These are phyloP conservation scores for Coemansia sp. DNA, from an alignment of 371 early-diverging fungal genomes.

Conservation along the genomic window DNA sequence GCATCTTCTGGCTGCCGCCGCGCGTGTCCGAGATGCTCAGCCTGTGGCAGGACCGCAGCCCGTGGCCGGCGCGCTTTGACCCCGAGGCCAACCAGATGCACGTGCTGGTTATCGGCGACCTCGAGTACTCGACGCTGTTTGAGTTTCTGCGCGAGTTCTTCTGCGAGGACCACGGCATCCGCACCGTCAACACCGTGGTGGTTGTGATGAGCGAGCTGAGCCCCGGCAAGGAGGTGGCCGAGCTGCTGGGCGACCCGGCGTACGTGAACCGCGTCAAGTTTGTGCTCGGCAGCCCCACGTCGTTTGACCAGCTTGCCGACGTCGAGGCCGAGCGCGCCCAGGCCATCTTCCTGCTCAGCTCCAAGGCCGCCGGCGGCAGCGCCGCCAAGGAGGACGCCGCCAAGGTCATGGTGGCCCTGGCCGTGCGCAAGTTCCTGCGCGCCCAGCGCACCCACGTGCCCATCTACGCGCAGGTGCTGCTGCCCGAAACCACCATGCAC, in stretches of 20 bases:
- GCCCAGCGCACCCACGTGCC: slow-evolving; percentile 28
- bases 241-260: slow-evolving; percentile 57
- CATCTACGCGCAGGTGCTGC: slow-evolving; percentile 61
- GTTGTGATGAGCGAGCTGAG: slow-evolving; percentile 63
- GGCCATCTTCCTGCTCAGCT: slow-evolving; percentile 63
- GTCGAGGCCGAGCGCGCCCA: slow-evolving; percentile 54
- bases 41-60: slow-evolving; percentile 56
- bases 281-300: slow-evolving; percentile 64
- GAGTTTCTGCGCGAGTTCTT: slow-evolving; percentile 74
- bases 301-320: slow-evolving; percentile 56
- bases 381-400: slow-evolving; percentile 59
- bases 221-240: slow-evolving; percentile 57
- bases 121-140: slow-evolving; percentile 56
- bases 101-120: slow-evolving; percentile 63
- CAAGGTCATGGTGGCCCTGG: slow-evolving; percentile 67
- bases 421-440: slow-evolving; percentile 62
- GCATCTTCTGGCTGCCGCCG: slow-evolving; percentile 68
- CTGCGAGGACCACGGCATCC: slow-evolving; percentile 65
- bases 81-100: slow-evolving; percentile 55
- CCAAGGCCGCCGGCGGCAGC: slow-evolving; percentile 51
- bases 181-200: slow-evolving; percentile 60
- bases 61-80: slow-evolving; percentile 55
- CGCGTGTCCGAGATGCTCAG: slow-evolving; percentile 63
- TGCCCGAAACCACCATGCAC: slow-evolving; percentile 68
- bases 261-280: slow-evolving; percentile 64